Evolutionary conservation across 257 asterid genomes (phyloP), one percentile per base, ranked within the genome.

Genomic region (Coffea eugenioides): DNA sequence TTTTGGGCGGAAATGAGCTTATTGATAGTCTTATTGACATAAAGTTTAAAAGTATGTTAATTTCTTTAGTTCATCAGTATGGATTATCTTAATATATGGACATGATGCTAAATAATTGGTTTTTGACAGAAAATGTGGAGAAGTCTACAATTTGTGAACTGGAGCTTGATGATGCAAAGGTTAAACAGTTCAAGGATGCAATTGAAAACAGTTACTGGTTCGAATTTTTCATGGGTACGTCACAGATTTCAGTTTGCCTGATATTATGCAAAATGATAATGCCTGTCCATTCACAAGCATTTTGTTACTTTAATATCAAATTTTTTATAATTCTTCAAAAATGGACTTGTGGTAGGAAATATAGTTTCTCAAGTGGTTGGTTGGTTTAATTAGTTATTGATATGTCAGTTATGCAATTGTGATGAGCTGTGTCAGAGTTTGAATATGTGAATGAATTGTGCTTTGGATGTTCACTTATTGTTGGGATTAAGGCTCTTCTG

Each of bases 1-100:
- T 95, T 73, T 90, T 95, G 77, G 99, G 98, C 70, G 99, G 99
- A 88, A 95, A 95, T 82, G 99, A 95, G 87, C 99, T 95, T 73
- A 95, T 95, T 76, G 97, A 95, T 82, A 92, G 99, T 85, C 92
- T 91, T 82, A 87, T 95, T 74, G 90, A 88, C 79, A 92, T 95
- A 83, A 93, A 92, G 81, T 95, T 87, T 79, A 90, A 85, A 85
- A 92, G 99, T 95, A 92, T 51, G 90, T 84, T 36, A 4, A 65
- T 65, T 57, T 72, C 56, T 72, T 65, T 67, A 16, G 70, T 69
- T 77, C 57, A 51, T 72, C 41, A 73, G 10, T 72, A n/a, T 43
- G 0, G 51, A 62, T 56, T 66, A 71, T 64, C 11, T 85, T 72
- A 54, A 73, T 77, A 49, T 51, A 16, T 25, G 69, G 46, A 45